phyloP scores from a whole-genome alignment of 257 asterid genomes.

The Rubia yunnanensis region DNA sequence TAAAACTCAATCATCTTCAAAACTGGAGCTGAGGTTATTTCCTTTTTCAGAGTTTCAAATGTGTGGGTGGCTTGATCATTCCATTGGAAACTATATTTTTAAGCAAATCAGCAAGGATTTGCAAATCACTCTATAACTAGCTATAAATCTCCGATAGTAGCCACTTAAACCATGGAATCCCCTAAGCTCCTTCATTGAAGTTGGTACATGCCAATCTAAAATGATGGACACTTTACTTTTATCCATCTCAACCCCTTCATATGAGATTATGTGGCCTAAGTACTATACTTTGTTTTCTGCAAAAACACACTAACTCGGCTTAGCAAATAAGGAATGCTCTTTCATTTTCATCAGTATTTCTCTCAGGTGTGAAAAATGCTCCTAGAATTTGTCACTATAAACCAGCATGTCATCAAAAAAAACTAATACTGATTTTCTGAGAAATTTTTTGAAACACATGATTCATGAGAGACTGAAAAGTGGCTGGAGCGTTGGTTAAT shows the following conservation, averaged over 20 bases:
- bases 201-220: not conserved
- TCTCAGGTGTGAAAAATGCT: not conserved
- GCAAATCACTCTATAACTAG: not conserved
- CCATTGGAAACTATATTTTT: too few species aligned
- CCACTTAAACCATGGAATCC: not conserved
- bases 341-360: not conserved
- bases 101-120: not conserved
- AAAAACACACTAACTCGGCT: not conserved
- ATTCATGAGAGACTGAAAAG: too few species aligned
- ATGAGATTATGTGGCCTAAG: too few species aligned
- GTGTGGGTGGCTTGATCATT: not conserved
- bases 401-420: too few species aligned
- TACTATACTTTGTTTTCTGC: too few species aligned
- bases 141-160: not conserved
- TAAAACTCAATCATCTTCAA: not conserved
- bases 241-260: too few species aligned
- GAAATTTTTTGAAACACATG: too few species aligned
- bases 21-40: not conserved
- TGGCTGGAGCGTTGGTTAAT: too few species aligned
- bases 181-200: not conserved
- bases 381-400: not conserved
- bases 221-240: not conserved
- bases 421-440: too few species aligned
- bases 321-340: not conserved
- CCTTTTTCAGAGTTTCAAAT: too few species aligned